A percentile compares a stretch with the other conserved stretches of the same genome.
These are phyloP conservation scores for Puccinia sorghi DNA, from an alignment of 1,284 basidiomycete species.

Conservation along the genomic window DNA sequence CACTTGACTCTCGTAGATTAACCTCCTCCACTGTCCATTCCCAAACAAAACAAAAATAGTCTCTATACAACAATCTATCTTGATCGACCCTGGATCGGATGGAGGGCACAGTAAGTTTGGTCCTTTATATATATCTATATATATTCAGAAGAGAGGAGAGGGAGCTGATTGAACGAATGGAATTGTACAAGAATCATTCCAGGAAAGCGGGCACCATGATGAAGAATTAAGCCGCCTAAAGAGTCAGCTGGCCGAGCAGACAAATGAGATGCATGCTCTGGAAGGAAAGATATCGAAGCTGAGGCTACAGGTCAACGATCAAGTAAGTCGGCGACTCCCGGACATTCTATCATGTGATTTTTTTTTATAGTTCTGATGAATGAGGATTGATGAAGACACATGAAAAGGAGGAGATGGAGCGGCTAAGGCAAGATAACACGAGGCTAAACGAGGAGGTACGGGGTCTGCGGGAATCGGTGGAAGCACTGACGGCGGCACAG, in stretches of 20 bases:
- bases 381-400: slow-evolving; percentile 7
- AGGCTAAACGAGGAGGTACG: slow-evolving; percentile 2
- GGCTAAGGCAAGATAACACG: slow-evolving; percentile 8
- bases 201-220: slow-evolving; percentile 72
- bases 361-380: no score
- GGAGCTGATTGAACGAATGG: not conserved
- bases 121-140: not conserved
- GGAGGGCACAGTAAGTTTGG: slow-evolving; percentile 49
- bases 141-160: not conserved
- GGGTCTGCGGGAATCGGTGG: slow-evolving; percentile 60
- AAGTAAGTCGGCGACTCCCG: not conserved
- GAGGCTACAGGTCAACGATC: slow-evolving; percentile 54
- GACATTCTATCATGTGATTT: no score
- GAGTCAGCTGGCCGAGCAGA: slow-evolving; percentile 75
- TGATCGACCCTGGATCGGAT: slow-evolving; percentile 62
- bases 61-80: slow-evolving; percentile 63
- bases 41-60: slow-evolving; percentile 56
- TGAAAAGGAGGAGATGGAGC: slow-evolving; percentile 37
- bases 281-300: slow-evolving; percentile 57
- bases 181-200: slow-evolving; percentile 57
- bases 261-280: slow-evolving; percentile 71
- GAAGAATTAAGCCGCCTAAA: slow-evolving; percentile 78
- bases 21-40: not conserved
- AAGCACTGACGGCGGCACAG: slow-evolving; percentile 66
- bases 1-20: slow-evolving; percentile 21